Evolutionary conservation across 192 early-diverging fungal genomes (phyloP).

Genomic region (Endogone sp.): DNA sequence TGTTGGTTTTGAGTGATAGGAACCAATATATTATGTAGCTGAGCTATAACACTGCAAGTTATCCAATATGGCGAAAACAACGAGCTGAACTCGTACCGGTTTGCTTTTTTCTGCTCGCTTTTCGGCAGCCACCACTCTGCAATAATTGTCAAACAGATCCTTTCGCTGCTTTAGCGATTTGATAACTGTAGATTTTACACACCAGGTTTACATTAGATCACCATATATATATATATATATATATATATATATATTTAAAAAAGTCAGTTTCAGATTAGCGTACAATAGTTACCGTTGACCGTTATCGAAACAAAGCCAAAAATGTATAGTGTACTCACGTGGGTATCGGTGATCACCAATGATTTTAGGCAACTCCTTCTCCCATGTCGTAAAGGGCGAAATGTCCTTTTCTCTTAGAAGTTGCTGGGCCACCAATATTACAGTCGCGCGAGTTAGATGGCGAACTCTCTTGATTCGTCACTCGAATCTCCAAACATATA

Average conservation of each 20-base stretch:
- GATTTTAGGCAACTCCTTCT: constrained; percentile 64
- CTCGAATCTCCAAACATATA: no score
- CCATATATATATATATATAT: no score
- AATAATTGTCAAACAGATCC: constrained; percentile 69
- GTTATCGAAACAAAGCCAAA: constrained; percentile 3
- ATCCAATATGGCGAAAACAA: no score
- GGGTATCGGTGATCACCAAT: constrained; percentile 58
- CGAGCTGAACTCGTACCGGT: no score
- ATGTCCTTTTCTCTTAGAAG: constrained; percentile 66
- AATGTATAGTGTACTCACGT: no score
- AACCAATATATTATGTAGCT: constrained; percentile 1
- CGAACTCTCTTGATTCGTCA: no score
- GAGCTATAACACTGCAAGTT: not conserved
- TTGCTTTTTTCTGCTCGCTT: constrained; percentile 32
- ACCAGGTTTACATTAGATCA: no score
- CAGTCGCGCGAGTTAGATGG: no score
- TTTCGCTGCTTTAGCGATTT: constrained; percentile 52
- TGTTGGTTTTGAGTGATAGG: constrained; percentile 25
- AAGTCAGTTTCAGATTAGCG: no score
- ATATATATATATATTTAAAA: no score
- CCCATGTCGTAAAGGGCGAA: constrained; percentile 74
- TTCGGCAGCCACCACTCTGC: constrained; percentile 54
- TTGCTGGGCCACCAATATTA: no score
- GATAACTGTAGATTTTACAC: constrained; percentile 28
- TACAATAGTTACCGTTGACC: constrained; percentile 14